Evolutionary conservation across 768 basidiomycete species (phyloP).

Genomic region (Tulasnella sp.): DNA sequence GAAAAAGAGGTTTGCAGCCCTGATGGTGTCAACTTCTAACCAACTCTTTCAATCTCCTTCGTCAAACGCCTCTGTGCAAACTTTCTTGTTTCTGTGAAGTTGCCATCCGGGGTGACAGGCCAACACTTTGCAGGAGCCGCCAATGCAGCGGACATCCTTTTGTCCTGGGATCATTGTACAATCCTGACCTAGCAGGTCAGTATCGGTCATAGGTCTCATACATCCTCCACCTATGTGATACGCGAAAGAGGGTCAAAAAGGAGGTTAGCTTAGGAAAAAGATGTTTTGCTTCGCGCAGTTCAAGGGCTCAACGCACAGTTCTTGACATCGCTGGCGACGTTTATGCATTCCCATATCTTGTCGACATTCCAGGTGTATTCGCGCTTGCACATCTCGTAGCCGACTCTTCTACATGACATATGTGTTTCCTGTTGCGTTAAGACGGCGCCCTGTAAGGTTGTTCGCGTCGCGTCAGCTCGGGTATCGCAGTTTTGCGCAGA

Average conservation of each 20-base stretch:
- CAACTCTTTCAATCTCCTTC: constrained; percentile 13
- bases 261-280: neutral
- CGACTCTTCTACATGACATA: neutral
- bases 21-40: no score
- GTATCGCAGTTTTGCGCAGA: no score
- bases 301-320: neutral
- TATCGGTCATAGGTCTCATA: neutral
- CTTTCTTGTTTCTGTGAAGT: neutral
- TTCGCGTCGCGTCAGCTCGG: no score
- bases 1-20: no score
- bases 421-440: neutral
- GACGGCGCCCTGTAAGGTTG: no score
- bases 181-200: neutral
- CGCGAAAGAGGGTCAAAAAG: neutral
- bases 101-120: constrained; percentile 3
- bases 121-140: neutral
- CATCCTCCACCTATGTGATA: constrained; percentile 5
- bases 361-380: neutral
- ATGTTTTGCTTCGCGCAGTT: neutral
- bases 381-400: constrained; percentile 1
- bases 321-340: neutral
- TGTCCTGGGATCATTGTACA: constrained; percentile 12
- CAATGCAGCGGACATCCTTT: neutral
- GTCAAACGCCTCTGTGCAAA: constrained; percentile 1
- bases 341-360: constrained; percentile 5